Base-by-base conservation (phyloP, 352 stramenopile species). In the Globisporangium polare region DNA sequence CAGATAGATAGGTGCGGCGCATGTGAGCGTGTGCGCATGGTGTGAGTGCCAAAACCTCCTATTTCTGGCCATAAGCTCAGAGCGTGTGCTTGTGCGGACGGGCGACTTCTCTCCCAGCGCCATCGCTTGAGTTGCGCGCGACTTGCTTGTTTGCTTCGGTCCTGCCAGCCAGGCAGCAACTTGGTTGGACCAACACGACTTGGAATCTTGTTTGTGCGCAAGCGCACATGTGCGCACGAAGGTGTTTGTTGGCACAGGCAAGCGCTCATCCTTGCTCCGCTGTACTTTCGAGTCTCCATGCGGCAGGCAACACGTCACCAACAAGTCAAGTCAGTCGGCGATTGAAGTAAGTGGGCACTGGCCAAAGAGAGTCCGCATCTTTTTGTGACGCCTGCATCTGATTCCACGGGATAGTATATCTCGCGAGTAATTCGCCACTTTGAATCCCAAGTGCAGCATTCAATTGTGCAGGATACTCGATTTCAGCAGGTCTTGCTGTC, bases 61-160 rank as follows among this genome's bases (percentile, higher is more conserved):
- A 56, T 3, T 56, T 56, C 46, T 63, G 58, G 58, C 58, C 46
- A 63, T 57, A 63, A 57, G 58, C 58, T 50, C 58, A 56, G 58
- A 37, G 46, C 37, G 29, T 17, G 35, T 41, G 9, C 33, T 33
- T 33, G 49, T 55, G 9, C 15, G 15, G 27, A 41, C 15, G 5
- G 15, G 22, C 9, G 20, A 6, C 50, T 56, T 56, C 50, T 56
- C 29, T 56, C 29, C 50, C 50, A 56, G n/a, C 26, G 2, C 22
- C 2, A 10, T 27, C 9, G 33, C 15, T 39, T 39, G 33, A 39
- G 15, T 39, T 39, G 33, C 1, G 8, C 8, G 29, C 29, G n/a
- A 50, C 27, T n/a, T 20, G 20, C 26, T 29, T 49, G 8, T 17
- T 47, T 4, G 24, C 7, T 53, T 39, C 33, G 9, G 15, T 39